Base-by-base conservation (phyloP, 192 early-diverging fungal genomes). In the Coemansia sp. region DNA sequence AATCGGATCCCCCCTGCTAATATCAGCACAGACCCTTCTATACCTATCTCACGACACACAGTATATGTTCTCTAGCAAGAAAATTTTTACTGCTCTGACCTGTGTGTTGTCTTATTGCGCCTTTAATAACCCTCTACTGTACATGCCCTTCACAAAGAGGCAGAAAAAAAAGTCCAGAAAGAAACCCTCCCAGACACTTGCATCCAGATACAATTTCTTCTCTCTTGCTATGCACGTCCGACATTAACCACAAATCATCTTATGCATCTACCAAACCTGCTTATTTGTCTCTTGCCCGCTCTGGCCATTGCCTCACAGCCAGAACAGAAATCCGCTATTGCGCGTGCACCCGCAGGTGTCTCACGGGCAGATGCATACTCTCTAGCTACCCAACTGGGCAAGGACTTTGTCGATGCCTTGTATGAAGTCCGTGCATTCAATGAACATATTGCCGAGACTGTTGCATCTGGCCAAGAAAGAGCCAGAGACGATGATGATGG, bases 401-500 rank as follows among this genome's bases (percentile, higher is more conserved):
- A 62, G 4, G 48, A 68, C 29, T 64, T 81, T 41, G 57, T 81
- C 15, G 79, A 76, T 45, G 67, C 51, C 4, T 29, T 81, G 2
- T 75, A 64, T n/a, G 69, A 75, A 34, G 42, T 73, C 23, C 78
- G 70, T 7, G n/a, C 48, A 4, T 31, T 37, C 25, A 44, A 58
- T 15, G 70, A 81, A 21, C 66, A 70, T 5, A 51, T 37, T 4
- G 25, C 70, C 23, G 25, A n/a, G 19, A 27, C 58, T 15, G 8
- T 37, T 38, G 36, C 36, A 5, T 29, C 50, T n/a, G 41, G 14
- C 25, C 50, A 59, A 29, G 61, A 55, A 1, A 66, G 74, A 14
- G 79, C 70, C 41, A 76, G 73, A 31, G 67, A 64, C 48, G 63
- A 72, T 15, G 68, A 76, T 34, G 77, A 70, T 46, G 37, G 41